A percentile compares a stretch with the other conserved stretches of the same genome.
Conservation (phyloP, 2,329 filamentous ascomycete species). For the Colletotrichum incanum region DNA sequence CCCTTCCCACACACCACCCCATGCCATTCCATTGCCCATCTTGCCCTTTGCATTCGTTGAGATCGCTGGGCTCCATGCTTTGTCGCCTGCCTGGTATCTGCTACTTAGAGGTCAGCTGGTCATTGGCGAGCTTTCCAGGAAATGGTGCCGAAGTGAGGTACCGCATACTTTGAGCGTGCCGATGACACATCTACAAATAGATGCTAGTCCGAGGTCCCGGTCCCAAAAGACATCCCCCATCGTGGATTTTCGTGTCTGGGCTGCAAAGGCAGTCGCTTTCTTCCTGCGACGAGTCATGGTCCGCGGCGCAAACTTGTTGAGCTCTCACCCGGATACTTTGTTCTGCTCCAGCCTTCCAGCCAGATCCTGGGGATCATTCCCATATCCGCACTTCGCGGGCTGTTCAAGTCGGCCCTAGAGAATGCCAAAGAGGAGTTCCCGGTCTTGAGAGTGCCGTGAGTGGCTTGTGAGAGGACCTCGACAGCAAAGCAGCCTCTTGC, state of each 20-base stretch:
- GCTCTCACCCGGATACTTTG: conserved; percentile 1
- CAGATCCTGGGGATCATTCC: background rate
- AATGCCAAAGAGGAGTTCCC: background rate
- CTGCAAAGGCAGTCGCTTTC: conserved; percentile 10
- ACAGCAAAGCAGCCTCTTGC: background rate
- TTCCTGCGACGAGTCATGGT: conserved; percentile 39
- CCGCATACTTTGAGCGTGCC: background rate
- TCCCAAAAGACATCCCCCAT: conserved; percentile 12
- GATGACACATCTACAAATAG: conserved; percentile 19
- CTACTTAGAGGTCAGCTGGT: conserved; percentile 2
- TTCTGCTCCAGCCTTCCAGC: conserved; percentile 1
- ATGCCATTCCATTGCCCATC: background rate
- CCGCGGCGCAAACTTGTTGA: conserved; percentile 24
- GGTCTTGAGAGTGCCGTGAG: background rate
- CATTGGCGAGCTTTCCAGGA: background rate
- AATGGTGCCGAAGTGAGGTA: background rate
- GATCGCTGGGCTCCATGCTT: conserved; percentile 12
- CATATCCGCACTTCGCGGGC: conserved; percentile 4
- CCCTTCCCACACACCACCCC: background rate
- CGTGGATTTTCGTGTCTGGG: conserved; percentile 9
- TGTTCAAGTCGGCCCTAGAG: background rate
- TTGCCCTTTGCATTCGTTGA: conserved; percentile 7
- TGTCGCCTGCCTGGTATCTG: conserved; percentile 23
- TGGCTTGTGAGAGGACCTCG: background rate
- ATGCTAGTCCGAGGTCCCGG: background rate